These are phyloP conservation scores for Pelargonium myrrhifolium DNA, from an alignment of 441 rosid genomes.

Conservation along the genomic window DNA sequence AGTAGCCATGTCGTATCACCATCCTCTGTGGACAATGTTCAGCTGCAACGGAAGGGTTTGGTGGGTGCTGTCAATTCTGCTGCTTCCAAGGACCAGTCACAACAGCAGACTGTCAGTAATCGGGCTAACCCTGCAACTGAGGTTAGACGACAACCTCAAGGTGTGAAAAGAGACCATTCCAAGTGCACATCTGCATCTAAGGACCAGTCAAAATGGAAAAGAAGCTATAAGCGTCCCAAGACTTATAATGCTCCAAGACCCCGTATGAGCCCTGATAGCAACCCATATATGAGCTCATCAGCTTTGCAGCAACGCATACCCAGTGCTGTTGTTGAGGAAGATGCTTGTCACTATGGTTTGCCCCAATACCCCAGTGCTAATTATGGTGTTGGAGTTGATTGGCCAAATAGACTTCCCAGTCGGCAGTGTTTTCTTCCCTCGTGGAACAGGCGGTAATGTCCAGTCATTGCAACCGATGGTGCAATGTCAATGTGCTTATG, in stretches of 20 bases:
- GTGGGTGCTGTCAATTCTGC: neutral
- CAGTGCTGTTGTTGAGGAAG: neutral
- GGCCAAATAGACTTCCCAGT: neutral
- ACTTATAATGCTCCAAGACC: constrained; percentile 12
- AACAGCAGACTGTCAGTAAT: neutral
- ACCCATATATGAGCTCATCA: neutral
- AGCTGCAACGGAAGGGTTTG: too few species aligned
- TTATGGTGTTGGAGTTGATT: neutral
- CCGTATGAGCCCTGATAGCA: neutral
- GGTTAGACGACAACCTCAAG: neutral
- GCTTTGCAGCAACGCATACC: neutral
- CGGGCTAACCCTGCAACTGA: neutral
- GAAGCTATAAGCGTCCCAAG: constrained; percentile 30
- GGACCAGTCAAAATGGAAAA: neutral
- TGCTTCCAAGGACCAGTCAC: neutral
- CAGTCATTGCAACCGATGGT: too few species aligned
- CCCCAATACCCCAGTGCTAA: neutral
- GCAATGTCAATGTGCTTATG: too few species aligned
- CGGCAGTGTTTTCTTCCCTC: neutral
- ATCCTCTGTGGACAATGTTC: neutral
- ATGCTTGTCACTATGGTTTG: neutral
- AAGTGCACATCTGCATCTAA: neutral
- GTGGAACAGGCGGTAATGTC: neutral
- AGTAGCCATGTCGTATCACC: neutral
- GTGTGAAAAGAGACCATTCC: neutral